Evolutionary conservation across 257 asterid genomes (phyloP), one percentile per base, ranked within the genome.

Genomic region (Jaltomata sinuosa): DNA sequence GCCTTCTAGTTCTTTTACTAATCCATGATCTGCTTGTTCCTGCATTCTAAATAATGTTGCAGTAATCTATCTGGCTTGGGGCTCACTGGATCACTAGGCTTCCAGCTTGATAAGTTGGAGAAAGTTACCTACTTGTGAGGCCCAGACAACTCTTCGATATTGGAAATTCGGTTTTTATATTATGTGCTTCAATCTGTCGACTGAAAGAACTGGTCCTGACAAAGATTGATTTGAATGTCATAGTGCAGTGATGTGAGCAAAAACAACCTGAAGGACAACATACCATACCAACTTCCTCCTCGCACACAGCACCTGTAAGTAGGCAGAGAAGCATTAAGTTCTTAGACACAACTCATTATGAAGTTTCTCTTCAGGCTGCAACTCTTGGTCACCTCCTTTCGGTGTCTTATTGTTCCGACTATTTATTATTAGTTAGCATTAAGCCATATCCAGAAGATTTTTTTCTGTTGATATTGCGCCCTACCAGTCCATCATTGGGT

Each of bases 281-380:
- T 93, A 80, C 97, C 97, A 0, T 93, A 89, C 85, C 93, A 90
- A 82, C 94, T 93, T 85, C 97, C 97, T 67, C 93, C 93, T 36
- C 89, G 86, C 68, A 62, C 85, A 83, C 87, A 88, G 31, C 83
- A 71, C 49, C 80, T 92, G 96, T 92, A 90, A 87, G 96, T 77
- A 62, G 15, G 76, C 77, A 40, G 47, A 76, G 74, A 83, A 71
- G 49, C 55, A 72, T 74, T 53, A 31, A 21, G 40, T 40, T 72
- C 79, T 76, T 68, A 16, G 27, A 82, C 79, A 25, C 3, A 29
- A 29, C 59, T 61, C 49, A 47, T 62, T 53, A 27, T 45, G 79
- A 64, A 42, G 64, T 45, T 16, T 45, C 81, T 74, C 59, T 59
- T 74, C 57, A 16, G 57, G 36, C 59, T 74, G 22, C 81, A 45